Evolutionary conservation across 2,329 filamentous ascomycete genomes (phyloP).

Genomic region (Phoma herbarum): DNA sequence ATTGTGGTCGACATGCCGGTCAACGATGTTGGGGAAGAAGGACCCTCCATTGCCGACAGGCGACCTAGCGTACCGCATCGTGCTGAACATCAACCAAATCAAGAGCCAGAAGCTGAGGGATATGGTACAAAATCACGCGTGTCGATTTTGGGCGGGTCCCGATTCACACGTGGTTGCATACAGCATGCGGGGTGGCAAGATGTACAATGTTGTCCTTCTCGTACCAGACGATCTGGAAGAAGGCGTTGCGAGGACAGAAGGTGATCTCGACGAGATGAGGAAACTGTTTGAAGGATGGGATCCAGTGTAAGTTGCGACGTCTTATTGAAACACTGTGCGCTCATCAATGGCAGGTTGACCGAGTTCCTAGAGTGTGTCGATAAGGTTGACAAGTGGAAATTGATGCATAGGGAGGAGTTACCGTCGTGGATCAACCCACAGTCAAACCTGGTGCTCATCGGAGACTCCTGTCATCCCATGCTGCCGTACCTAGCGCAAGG

Average conservation of each 20-base stretch:
- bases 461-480: conserved; percentile 49
- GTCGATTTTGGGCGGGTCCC: conserved; percentile 72
- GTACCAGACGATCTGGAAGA: conserved; percentile 69
- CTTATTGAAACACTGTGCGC: conserved; percentile 26
- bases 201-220: conserved; percentile 73
- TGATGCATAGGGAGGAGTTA: conserved; percentile 62
- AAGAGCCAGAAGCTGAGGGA: conserved; percentile 60
- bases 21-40: conserved; percentile 36
- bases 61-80: conserved; percentile 71
- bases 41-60: conserved; percentile 60
- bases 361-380: conserved; percentile 57
- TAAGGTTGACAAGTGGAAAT: conserved; percentile 73
- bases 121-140: conserved; percentile 62
- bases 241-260: conserved; percentile 61
- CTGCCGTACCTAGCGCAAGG: conserved; percentile 53
- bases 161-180: conserved; percentile 70
- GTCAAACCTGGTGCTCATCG: conserved; percentile 65
- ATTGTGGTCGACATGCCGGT: conserved; percentile 67
- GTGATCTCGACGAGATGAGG: conserved; percentile 68
- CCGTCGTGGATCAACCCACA: conserved; percentile 53
- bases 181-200: conserved; percentile 64
- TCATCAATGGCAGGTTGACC: conserved; percentile 27
- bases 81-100: conserved; percentile 63
- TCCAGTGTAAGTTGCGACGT: conserved; percentile 59
- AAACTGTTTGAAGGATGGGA: conserved; percentile 70